Base-by-base conservation (phyloP, 306 rosid species). In the Rosa chinensis region DNA sequence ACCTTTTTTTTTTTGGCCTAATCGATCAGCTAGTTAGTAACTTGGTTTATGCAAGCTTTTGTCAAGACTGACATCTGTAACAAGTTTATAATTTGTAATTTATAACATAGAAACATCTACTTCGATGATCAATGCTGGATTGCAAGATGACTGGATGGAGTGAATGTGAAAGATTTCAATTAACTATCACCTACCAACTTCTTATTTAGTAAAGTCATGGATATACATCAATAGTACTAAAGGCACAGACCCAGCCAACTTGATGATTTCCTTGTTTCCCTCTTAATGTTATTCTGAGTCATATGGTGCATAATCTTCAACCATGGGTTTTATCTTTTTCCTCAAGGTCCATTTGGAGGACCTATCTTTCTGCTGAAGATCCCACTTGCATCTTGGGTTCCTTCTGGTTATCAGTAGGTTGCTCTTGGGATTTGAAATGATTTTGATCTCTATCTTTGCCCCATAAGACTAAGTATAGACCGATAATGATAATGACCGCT, bases 401-500 rank as follows among this genome's bases (percentile, higher is more conserved):
- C 39, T 50, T 64, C 71, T 42, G 78, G 55, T 70, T 17, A 52
- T 52, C 58, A 17, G 58, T 52, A 52, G 58, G 58, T 52, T 50
- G 45, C 64, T 72, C 74, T 37, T 76, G 79, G 69, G 80, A 43
- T 66, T 78, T 75, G 7, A 66, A 8, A 70, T 32, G 70, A 78
- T 72, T 76, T 76, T 43, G 64, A 66, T 89, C 84, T 47, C 42
- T 49, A 73, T 78, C 87, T 77, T 86, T 84, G 42, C 89, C 89
- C 92, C 90, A 82, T 53, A 83, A 52, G 13, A 84, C 87, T 69
- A 85, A 50, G 85, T 85, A 86, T 2, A 82, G 82, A 32, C 85
- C 87, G 5, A 81, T 59, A 74, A 84, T 78, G 40, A 89, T 78
- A 74, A 81, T 52, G 40, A 76, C 63, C 5, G 77, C 88, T 82